Evolutionary conservation across 371 early-diverging fungal genomes (phyloP).

Genomic region (Dichotomocladium elegans): DNA sequence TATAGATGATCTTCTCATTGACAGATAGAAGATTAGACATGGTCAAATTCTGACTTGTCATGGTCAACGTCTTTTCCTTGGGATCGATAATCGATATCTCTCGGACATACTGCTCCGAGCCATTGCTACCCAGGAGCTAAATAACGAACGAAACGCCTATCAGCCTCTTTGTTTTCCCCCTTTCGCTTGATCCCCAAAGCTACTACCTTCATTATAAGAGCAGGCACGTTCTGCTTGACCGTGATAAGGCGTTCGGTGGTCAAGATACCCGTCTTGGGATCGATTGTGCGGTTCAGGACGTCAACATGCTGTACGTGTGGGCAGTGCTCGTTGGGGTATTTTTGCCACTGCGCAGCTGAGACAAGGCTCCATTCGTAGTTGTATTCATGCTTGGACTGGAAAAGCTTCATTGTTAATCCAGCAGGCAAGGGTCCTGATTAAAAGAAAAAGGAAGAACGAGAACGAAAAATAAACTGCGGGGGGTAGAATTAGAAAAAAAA

Average conservation of each 20-base stretch:
- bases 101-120: conserved; percentile 74
- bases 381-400: conserved; percentile 65
- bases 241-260: conserved; percentile 88
- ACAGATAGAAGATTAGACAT: conserved; percentile 74
- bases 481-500: too few species aligned
- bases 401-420: conserved; percentile 87
- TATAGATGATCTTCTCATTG: conserved; percentile 82
- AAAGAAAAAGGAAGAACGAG: too few species aligned
- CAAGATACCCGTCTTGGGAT: conserved; percentile 80
- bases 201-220: conserved; percentile 62
- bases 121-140: conserved; percentile 57
- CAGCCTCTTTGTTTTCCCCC: not conserved
- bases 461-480: too few species aligned
- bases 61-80: conserved; percentile 59
- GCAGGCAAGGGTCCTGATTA: too few species aligned
- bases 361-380: conserved; percentile 83
- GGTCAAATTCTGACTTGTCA: conserved; percentile 74
- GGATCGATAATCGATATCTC: conserved; percentile 88
- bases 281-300: conserved; percentile 75
- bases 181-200: not conserved
- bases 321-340: conserved; percentile 93
- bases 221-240: conserved; percentile 83
- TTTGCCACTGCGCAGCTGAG: conserved; percentile 91
- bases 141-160: too few species aligned
- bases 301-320: conserved; percentile 92